Evolutionary conservation across 441 rosid species (phyloP).

Genomic region (Gossypium davidsonii): DNA sequence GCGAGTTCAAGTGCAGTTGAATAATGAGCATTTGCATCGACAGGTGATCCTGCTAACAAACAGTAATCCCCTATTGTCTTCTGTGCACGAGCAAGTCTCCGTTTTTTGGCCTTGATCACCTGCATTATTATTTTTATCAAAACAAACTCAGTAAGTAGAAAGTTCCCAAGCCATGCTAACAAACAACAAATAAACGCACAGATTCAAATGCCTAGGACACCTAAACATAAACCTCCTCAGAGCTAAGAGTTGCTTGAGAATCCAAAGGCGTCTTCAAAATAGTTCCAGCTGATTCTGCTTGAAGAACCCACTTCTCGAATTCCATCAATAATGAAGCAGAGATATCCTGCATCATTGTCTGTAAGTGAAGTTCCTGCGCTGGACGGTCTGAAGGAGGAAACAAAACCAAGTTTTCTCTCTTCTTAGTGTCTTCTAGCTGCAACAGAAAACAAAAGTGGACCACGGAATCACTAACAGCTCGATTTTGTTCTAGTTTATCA

Average conservation of each 20-base stretch:
- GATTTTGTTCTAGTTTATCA: background rate
- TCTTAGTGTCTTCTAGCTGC: constrained; percentile 74
- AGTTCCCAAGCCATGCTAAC: constrained; percentile 13
- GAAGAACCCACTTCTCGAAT: constrained; percentile 87
- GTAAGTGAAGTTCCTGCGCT: constrained; percentile 81
- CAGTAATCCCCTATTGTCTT: constrained; percentile 96
- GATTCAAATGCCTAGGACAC: constrained; percentile 67
- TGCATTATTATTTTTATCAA: constrained; percentile 24
- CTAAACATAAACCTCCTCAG: constrained; percentile 98
- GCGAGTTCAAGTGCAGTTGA: constrained; percentile 77
- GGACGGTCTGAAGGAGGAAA: constrained; percentile 88
- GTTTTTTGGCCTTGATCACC: constrained; percentile 94
- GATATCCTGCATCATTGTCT: constrained; percentile 94
- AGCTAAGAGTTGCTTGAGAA: constrained; percentile 94
- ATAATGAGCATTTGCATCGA: constrained; percentile 96
- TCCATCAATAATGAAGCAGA: constrained; percentile 89
- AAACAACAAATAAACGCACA: constrained; percentile 6
- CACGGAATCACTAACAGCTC: constrained; percentile 3
- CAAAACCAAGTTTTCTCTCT: constrained; percentile 52
- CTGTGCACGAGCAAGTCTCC: constrained; percentile 89
- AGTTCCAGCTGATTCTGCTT: constrained; percentile 88
- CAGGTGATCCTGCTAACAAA: constrained; percentile 94
- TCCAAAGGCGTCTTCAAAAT: constrained; percentile 93
- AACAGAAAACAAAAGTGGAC: constrained; percentile 16
- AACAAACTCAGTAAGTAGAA: constrained; percentile 24